These are phyloP conservation scores for Colletotrichum trifolii DNA, from an alignment of 2,329 filamentous ascomycete species.

Conservation along the genomic window DNA sequence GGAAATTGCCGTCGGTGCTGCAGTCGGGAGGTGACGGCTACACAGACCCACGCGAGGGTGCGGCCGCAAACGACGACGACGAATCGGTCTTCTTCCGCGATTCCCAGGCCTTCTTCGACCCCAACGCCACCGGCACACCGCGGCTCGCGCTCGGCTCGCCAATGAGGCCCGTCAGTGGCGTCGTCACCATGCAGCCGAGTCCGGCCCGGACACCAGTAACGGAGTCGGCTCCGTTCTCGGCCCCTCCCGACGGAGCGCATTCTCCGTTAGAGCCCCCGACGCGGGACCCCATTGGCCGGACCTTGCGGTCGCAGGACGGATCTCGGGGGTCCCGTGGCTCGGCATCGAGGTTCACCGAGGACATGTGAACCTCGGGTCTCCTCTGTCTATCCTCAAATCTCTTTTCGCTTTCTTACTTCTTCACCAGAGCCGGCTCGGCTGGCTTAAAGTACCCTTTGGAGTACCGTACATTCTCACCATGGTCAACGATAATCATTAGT, in stretches of 20 bases:
- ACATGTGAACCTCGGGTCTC: slow-evolving; percentile 41
- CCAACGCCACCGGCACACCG: slow-evolving; percentile 40
- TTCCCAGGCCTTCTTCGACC: slow-evolving; percentile 58
- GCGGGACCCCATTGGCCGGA: slow-evolving; percentile 52
- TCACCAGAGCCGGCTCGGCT: slow-evolving; percentile 18
- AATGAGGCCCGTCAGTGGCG: slow-evolving; percentile 70
- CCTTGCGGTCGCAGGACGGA: slow-evolving; percentile 49
- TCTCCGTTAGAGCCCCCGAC: slow-evolving; percentile 41
- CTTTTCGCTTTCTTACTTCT: slow-evolving; percentile 5
- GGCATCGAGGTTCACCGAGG: slow-evolving; percentile 55
- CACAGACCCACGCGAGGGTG: slow-evolving; percentile 57
- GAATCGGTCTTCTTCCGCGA: slow-evolving; percentile 65
- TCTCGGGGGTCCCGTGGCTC: slow-evolving; percentile 45
- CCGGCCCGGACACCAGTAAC: slow-evolving; percentile 72
- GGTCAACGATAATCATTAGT: slow-evolving; percentile 33
- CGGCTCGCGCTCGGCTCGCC: slow-evolving; percentile 65
- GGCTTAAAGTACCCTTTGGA: slow-evolving; percentile 23
- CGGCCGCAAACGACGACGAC: slow-evolving; percentile 47
- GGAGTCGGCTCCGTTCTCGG: slow-evolving; percentile 61
- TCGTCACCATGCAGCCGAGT: slow-evolving; percentile 72
- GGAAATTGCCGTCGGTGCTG: slow-evolving; percentile 72
- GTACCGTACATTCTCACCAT: slow-evolving; percentile 36
- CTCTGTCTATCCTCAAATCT: neutral
- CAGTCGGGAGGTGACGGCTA: slow-evolving; percentile 73
- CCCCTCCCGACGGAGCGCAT: slow-evolving; percentile 39